Conservation (phyloP, 2,329 filamentous ascomycete genomes). For the Verticillium albo-atrum region DNA sequence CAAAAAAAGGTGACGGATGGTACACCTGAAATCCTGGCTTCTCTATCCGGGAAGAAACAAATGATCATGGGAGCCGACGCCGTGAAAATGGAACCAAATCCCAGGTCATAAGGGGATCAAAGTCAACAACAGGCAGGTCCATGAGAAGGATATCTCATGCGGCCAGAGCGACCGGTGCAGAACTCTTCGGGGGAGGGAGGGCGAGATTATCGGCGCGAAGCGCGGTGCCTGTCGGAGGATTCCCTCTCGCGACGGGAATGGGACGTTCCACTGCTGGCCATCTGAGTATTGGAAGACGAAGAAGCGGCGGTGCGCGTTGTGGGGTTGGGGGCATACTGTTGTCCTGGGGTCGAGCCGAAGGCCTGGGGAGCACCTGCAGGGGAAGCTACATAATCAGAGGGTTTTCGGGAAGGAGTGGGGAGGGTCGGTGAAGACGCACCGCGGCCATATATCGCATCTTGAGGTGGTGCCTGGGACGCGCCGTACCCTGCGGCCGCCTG, state of each 20-base stretch:
- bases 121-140: slow-evolving; percentile 9
- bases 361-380: slow-evolving; percentile 40
- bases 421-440: slow-evolving; percentile 44
- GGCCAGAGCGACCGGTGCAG: slow-evolving; percentile 6
- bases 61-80: slow-evolving; percentile 12
- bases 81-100: slow-evolving; percentile 10
- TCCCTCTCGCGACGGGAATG: slow-evolving; percentile 32
- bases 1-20: slow-evolving; percentile 2
- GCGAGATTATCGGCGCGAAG: slow-evolving; percentile 24
- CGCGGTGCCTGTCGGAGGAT: slow-evolving; percentile 32
- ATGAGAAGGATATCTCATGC: slow-evolving; percentile 12
- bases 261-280: slow-evolving; percentile 28
- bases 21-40: slow-evolving; percentile 4
- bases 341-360: slow-evolving; percentile 31
- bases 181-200: slow-evolving; percentile 2
- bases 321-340: slow-evolving; percentile 48
- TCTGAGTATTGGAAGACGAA: slow-evolving; percentile 33
- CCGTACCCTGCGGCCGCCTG: slow-evolving; percentile 4
- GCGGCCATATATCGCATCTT: slow-evolving; percentile 54
- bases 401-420: slow-evolving; percentile 6
- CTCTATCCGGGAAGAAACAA: slow-evolving; percentile 6
- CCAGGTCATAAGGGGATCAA: slow-evolving; percentile 11
- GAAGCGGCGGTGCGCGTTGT: slow-evolving; percentile 28
- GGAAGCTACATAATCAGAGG: slow-evolving; percentile 48
- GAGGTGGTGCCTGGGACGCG: slow-evolving; percentile 27